Evolutionary conservation across 352 stramenopile genomes (phyloP).

Genomic region (Phytophthora ramorum): DNA sequence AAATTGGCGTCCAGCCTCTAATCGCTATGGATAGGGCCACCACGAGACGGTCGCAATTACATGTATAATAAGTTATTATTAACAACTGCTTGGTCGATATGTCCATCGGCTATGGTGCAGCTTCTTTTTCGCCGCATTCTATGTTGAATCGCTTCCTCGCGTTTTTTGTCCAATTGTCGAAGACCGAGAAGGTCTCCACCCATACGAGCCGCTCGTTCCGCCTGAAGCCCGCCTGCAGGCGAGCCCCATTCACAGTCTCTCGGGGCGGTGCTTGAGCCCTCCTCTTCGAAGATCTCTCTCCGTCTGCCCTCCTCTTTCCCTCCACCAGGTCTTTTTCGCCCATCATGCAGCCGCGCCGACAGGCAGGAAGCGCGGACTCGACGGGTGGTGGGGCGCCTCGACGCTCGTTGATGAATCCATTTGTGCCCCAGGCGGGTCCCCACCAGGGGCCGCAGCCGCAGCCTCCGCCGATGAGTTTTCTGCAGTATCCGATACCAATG

Average conservation of each 20-base stretch:
- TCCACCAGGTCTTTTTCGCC: background rate
- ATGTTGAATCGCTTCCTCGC: slow-evolving; percentile 18
- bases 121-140: slow-evolving; percentile 26
- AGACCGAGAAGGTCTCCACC: slow-evolving; percentile 18
- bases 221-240: slow-evolving; percentile 3
- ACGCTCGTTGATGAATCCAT: slow-evolving; percentile 27
- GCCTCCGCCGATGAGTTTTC: slow-evolving; percentile 25
- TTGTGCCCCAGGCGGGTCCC: slow-evolving; percentile 5
- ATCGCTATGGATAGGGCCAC: too few species aligned
- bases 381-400: slow-evolving; percentile 12
- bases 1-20: too few species aligned
- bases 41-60: too few species aligned
- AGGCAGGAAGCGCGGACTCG: background rate
- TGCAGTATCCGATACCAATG: slow-evolving; percentile 39
- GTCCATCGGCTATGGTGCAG: slow-evolving; percentile 6
- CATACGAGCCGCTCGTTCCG: slow-evolving; percentile 5
- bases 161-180: slow-evolving; percentile 41
- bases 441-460: slow-evolving; percentile 21
- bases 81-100: too few species aligned
- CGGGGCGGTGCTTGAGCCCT: background rate
- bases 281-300: background rate
- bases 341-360: slow-evolving; percentile 31
- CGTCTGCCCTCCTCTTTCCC: background rate
- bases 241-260: slow-evolving; percentile 7
- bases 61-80: too few species aligned